phyloP scores from a whole-genome alignment of 2,329 filamentous ascomycete species.

The Talaromyces sp. region DNA sequence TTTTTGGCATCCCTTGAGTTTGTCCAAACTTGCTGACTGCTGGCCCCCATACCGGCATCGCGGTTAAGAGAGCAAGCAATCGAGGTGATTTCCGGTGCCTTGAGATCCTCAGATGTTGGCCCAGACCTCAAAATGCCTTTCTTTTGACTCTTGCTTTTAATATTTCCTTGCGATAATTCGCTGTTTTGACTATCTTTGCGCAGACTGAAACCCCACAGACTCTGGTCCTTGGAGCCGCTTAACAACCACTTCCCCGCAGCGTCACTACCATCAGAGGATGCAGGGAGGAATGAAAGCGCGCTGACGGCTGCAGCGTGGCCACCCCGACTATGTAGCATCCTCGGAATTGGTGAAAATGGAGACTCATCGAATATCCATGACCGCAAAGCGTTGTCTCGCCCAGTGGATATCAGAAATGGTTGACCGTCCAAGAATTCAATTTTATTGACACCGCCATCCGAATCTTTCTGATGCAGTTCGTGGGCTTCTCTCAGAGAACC shows the following conservation, averaged over 20 bases:
- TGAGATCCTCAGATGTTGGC: constrained; percentile 50
- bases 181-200: constrained; percentile 89
- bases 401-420: constrained; percentile 82
- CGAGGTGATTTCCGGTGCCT: constrained; percentile 85
- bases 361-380: constrained; percentile 95
- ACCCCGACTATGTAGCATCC: constrained; percentile 77
- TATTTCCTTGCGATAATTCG: constrained; percentile 85
- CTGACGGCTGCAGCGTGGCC: constrained; percentile 86
- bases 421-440: constrained; percentile 87
- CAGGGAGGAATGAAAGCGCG: constrained; percentile 76
- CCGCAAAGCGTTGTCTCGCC: constrained; percentile 87
- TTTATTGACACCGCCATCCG: constrained; percentile 71
- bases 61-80: constrained; percentile 89
- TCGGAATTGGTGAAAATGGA: constrained; percentile 80
- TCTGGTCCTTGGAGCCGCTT: constrained; percentile 82
- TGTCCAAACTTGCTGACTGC: constrained; percentile 79
- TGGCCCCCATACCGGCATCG: constrained; percentile 85
- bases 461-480: constrained; percentile 52
- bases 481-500: constrained; percentile 85
- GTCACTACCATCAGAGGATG: constrained; percentile 84
- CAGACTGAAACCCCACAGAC: constrained; percentile 94
- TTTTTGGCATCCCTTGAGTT: constrained; percentile 63
- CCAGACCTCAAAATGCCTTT: constrained; percentile 14
- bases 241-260: constrained; percentile 89
- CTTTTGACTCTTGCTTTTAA: constrained; percentile 87